Evolutionary conservation across 768 basidiomycete species (phyloP), one percentile per base, ranked within the genome.

Genomic region (Tephrocybe sp.): DNA sequence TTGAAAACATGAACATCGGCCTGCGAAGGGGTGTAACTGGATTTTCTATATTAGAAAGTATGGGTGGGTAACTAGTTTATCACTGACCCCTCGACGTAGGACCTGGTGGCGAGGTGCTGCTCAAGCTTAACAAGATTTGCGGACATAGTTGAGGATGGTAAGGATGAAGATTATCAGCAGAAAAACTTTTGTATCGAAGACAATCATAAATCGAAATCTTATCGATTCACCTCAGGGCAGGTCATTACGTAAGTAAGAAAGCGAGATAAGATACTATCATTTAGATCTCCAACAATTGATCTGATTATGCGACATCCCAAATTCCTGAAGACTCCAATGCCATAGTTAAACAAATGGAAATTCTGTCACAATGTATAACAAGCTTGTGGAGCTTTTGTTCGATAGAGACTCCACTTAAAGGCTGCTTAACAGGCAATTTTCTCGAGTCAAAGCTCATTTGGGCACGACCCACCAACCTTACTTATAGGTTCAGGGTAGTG

Each of bases 1-100:
- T 90, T 92, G 83, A 88, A 94, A 66, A 96, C 91, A 55, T 79
- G 80, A 40, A 97, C 93, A 74, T 98, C 93, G 48, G 94, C 91
- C 73, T 97, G 94, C 34, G 93, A 94, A 39, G 95, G 88, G 34
- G 85, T 84, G 74, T 90, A 94, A 49, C 94, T 97, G 65, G 46
- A 59, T 48, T 26, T 48, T 54, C 34, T 46, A 55, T 48, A 56
- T 26, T 30, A 5, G 28, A 43, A 53, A 24, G 55, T 57, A 55
- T 39, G 33, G n/a, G 15, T 41, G 21, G 28, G 45, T 2, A 11
- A 30, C 17, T 17, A 11, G n/a, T 3, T 25, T 32, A 50, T 8
- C 4, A 51, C 90, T 81, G 50, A 95, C 93, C 93, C 93, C 68
- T 94, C 90, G 44, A 96, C 78, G 69, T 96, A 96, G 53, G 92